Base-by-base conservation (phyloP, 2,329 filamentous ascomycete genomes). In the Aspergillus versicolor region DNA sequence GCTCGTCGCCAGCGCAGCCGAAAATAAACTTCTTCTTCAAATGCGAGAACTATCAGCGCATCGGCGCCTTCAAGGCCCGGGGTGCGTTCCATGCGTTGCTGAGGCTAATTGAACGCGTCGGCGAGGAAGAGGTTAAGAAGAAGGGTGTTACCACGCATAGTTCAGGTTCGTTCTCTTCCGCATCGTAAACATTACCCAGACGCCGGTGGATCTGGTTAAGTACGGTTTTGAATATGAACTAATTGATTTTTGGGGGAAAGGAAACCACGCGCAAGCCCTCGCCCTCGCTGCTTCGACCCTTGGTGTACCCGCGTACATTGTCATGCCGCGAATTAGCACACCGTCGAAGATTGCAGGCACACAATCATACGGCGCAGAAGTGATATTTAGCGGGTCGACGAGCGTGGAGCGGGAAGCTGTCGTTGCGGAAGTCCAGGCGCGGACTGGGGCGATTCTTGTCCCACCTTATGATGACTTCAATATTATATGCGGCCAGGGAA, bases 241-340 rank as follows among this genome's bases (percentile, higher is more conserved):
- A 15, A n/a, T 19, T n/a, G 12, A 9, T 3, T 47, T 27, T 8
- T 27, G 11, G 27, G n/a, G 15, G 6, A 34, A 8, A 93, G 92
- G 93, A 58, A 97, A 97, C 76, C 94, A 97, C 71, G 93, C 93
- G 0, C 92, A 96, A 79, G 93, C 94, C 2, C 86, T 97, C 56
- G 86, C 93, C 2, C 87, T 97, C 50, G 93, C 93, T 0, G 92
- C 93, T 2, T 81, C 81, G 17, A 87, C 87, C 38, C 85, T 88
- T 69, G 77, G 80, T 52, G 87, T 97, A 61, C 88, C 88, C 11
- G 91, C 91, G 0, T 85, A 93, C 77, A 92, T 97, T 69, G 87
- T 97, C 58, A 97, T 97, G 93, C 93, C 93, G 0, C 73, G 77
- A n/a, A 94, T 94, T 69, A 88, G 87, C 56, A 88, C 90, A 0